Conservation (phyloP, 1,139 yeast genomes). For the Suhomyces bolitotheri region DNA sequence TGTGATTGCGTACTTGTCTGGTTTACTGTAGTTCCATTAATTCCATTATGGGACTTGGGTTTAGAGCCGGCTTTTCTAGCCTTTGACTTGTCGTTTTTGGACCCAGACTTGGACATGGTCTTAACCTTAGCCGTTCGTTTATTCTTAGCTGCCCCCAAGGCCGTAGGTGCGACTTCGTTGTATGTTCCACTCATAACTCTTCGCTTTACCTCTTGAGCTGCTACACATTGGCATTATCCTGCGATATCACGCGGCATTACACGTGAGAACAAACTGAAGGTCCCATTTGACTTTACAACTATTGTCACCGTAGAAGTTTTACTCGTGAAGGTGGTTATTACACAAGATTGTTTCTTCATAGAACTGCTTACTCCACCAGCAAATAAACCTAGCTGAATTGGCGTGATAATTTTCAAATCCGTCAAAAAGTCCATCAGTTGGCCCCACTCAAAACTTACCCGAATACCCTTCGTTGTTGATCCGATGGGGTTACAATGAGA, state of each 20-base stretch:
- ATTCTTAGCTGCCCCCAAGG: conserved; percentile 4
- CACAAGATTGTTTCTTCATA: too few species aligned
- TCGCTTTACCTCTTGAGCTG: too few species aligned
- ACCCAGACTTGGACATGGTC: background rate
- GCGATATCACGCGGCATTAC: too few species aligned
- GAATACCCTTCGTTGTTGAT: too few species aligned
- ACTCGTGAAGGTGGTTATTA: too few species aligned
- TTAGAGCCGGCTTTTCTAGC: background rate
- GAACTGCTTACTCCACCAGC: too few species aligned
- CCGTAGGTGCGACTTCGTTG: conserved; percentile 22
- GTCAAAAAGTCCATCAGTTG: too few species aligned
- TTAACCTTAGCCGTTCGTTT: background rate
- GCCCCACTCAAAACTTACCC: too few species aligned
- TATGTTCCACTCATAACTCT: conserved; percentile 12
- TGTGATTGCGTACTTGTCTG: background rate
- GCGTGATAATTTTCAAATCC: too few species aligned
- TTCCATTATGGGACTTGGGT: background rate
- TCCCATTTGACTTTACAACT: background rate
- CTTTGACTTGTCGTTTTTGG: background rate
- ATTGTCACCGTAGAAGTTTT: background rate
- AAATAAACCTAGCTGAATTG: too few species aligned
- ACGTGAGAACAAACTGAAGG: too few species aligned
- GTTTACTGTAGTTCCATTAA: background rate
- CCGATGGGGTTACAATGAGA: conserved; percentile 25
- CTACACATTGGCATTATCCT: too few species aligned